These are phyloP conservation scores for Talaromyces pinophilus DNA, from an alignment of 2,329 filamentous ascomycete species.

Conservation along the genomic window DNA sequence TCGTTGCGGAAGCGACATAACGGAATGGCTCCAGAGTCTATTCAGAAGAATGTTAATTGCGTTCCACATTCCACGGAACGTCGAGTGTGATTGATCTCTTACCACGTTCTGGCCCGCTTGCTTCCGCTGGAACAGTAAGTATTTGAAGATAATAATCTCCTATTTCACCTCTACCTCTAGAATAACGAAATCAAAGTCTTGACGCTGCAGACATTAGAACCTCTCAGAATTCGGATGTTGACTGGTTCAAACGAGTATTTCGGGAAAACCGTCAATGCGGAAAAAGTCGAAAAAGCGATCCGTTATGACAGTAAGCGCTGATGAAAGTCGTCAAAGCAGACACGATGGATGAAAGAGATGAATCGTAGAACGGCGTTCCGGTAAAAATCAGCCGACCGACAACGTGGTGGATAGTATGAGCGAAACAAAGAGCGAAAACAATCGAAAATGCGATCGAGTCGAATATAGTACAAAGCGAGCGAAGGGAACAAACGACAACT, in stretches of 20 bases:
- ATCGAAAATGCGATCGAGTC: background rate
- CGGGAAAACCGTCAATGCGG: background rate
- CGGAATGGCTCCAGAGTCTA: constrained; percentile 24
- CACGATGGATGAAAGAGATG: background rate
- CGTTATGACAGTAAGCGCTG: background rate
- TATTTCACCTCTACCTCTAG: background rate
- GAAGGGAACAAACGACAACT: background rate
- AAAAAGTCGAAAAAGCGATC: background rate
- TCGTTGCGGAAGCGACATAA: constrained; percentile 58
- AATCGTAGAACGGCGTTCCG: background rate
- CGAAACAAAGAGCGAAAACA: background rate
- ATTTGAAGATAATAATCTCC: background rate
- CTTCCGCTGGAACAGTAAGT: background rate
- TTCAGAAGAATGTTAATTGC: constrained; percentile 20
- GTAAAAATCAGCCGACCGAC: background rate
- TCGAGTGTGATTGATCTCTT: constrained; percentile 1
- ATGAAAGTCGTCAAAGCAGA: background rate
- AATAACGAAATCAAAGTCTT: background rate
- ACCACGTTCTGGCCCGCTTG: constrained; percentile 16
- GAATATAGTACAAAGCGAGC: background rate
- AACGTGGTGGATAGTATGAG: background rate
- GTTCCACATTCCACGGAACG: constrained; percentile 23
- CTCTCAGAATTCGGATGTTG: background rate
- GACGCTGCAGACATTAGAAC: constrained; percentile 7
- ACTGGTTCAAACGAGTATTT: background rate